These are phyloP conservation scores for Pichia sp. DNA, from an alignment of 1,139 yeast species.

Conservation along the genomic window DNA sequence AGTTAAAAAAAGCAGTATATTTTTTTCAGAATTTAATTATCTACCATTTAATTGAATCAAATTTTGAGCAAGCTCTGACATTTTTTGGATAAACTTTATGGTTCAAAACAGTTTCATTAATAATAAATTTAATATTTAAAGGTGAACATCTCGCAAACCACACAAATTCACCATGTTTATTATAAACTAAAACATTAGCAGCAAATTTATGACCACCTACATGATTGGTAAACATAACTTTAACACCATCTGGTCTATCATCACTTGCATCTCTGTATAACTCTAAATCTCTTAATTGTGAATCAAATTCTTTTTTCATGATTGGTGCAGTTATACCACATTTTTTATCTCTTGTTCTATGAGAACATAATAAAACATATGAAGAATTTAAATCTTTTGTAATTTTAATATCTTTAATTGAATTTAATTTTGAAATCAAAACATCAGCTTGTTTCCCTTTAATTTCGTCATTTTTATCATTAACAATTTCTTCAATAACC, in stretches of 20 bases:
- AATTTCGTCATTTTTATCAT: constrained; percentile 6
- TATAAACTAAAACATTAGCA: constrained; percentile 77
- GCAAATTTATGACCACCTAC: constrained; percentile 95
- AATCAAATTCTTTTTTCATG: constrained; percentile 71
- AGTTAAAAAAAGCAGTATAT: too few species aligned
- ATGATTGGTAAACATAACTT: constrained; percentile 68
- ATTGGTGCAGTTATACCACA: constrained; percentile 96
- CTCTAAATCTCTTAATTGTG: constrained; percentile 62
- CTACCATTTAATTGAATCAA: constrained; percentile 50
- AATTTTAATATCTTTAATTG: constrained; percentile 26
- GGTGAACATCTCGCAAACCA: constrained; percentile 90
- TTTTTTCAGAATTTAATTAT: too few species aligned
- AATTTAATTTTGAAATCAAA: constrained; percentile 13
- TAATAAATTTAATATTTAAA: constrained; percentile 61
- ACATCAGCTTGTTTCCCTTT: constrained; percentile 12
- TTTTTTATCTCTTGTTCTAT: constrained; percentile 80
- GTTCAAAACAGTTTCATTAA: constrained; percentile 63
- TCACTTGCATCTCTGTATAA: constrained; percentile 71
- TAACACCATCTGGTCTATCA: constrained; percentile 65
- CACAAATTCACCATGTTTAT: constrained; percentile 65
- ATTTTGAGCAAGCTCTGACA: constrained; percentile 57
- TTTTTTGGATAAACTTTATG: constrained; percentile 70
- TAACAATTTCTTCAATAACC: constrained; percentile 39
- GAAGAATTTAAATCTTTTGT: constrained; percentile 42
- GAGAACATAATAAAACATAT: constrained; percentile 77